Evolutionary conservation across 2,329 filamentous ascomycete genomes (phyloP).

Genomic region (Alternaria triticina): DNA sequence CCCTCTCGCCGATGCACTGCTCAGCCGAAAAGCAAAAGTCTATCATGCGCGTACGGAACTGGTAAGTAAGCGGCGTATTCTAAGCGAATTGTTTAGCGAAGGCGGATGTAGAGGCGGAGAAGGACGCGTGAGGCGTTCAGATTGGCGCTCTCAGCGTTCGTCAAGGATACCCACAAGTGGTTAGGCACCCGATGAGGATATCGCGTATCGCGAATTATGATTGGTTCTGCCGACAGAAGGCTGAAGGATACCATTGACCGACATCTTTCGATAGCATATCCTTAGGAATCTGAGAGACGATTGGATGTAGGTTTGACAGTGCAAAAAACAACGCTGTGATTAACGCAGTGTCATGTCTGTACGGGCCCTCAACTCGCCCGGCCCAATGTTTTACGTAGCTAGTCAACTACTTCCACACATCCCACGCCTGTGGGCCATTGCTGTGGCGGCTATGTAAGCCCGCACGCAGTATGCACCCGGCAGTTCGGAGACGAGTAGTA

Average conservation of each 20-base stretch:
- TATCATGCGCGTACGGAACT: slow-evolving; percentile 24
- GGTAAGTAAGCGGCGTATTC: slow-evolving; percentile 19
- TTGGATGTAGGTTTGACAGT: slow-evolving; percentile 14
- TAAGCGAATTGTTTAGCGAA: slow-evolving; percentile 18
- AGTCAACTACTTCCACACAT: slow-evolving; percentile 12
- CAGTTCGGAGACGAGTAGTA: slow-evolving; percentile 33
- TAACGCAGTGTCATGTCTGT: slow-evolving; percentile 25
- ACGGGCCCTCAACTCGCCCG: slow-evolving; percentile 10
- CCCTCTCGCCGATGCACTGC: slow-evolving; percentile 22
- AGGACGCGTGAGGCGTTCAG: slow-evolving; percentile 33
- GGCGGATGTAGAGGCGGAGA: slow-evolving; percentile 13
- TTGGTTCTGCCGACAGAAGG: slow-evolving; percentile 27
- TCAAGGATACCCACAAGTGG: slow-evolving; percentile 34
- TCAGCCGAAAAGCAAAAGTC: slow-evolving; percentile 25
- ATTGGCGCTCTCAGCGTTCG: slow-evolving; percentile 35
- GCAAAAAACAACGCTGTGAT: slow-evolving; percentile 22
- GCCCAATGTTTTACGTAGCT: slow-evolving; percentile 1
- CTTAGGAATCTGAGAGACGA: slow-evolving; percentile 31
- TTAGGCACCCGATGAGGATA: slow-evolving; percentile 24
- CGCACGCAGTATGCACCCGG: slow-evolving; percentile 15
- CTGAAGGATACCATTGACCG: slow-evolving; percentile 11
- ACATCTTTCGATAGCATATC: slow-evolving; percentile 32
- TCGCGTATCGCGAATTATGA: slow-evolving; percentile 32
- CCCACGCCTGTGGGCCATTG: slow-evolving; percentile 15
- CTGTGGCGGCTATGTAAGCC: slow-evolving; percentile 17